Conservation (phyloP, 2,329 filamentous ascomycete species). For the Allantophomopsis cytisporea region DNA sequence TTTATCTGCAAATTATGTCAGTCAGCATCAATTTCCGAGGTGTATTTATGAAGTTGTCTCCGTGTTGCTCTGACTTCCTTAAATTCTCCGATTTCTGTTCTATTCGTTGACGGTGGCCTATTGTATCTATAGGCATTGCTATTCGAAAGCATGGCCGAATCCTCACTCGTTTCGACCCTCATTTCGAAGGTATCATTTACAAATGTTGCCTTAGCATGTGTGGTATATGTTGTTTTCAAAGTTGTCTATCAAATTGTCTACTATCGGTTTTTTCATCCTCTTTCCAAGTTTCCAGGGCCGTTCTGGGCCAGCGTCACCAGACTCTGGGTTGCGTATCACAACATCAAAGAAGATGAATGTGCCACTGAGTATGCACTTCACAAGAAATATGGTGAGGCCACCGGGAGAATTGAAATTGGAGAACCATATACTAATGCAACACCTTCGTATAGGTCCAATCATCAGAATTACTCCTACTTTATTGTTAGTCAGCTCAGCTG, state of each 20-base stretch:
- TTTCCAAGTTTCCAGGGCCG: conserved; percentile 36
- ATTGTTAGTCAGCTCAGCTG: conserved; percentile 36
- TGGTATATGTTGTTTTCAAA: conserved; percentile 5
- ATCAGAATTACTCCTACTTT: conserved; percentile 38
- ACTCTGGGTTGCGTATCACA: conserved; percentile 38
- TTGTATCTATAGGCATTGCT: too few relatives aligned
- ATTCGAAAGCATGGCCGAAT: too few relatives aligned
- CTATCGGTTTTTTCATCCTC: conserved; percentile 36
- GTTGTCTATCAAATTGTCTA: conserved; percentile 32
- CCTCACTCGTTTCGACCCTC: not conserved
- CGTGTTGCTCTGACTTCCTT: too few relatives aligned
- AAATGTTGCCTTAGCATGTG: conserved; percentile 3
- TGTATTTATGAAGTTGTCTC: too few relatives aligned
- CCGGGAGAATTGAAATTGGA: not conserved
- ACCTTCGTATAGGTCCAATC: conserved; percentile 26
- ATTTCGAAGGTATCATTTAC: conserved; percentile 1
- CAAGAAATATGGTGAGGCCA: conserved; percentile 29
- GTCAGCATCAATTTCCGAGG: too few relatives aligned
- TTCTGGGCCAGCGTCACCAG: conserved; percentile 40
- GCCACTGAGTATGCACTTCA: conserved; percentile 26
- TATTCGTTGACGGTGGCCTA: too few relatives aligned
- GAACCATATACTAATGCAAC: too few relatives aligned
- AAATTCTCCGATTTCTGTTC: too few relatives aligned
- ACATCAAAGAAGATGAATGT: conserved; percentile 30
- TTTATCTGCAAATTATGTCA: too few relatives aligned